Evolutionary conservation across 1,139 yeast species (phyloP), one percentile per base, ranked within the genome.

Genomic region (Kodamaea sp.): DNA sequence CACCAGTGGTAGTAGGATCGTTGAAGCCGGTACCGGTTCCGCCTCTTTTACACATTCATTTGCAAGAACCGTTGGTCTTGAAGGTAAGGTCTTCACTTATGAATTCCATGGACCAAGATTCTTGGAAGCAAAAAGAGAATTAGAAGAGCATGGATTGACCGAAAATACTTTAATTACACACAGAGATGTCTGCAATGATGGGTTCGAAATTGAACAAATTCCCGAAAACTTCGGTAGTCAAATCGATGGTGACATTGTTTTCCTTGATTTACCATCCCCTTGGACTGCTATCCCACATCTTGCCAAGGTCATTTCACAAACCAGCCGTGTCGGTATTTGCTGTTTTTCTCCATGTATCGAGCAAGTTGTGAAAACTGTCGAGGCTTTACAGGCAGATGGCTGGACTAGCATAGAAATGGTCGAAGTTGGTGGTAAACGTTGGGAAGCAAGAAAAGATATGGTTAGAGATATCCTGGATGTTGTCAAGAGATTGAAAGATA

Each of bases 271-370:
- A 37, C 99, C 99, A 1, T 83, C 96, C 5, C 98, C 99, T 4
- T 92, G 98, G 97, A 81, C 81, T 24, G 98, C 98, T 8, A 84
- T 94, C 41, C 89, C 90, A 6, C 84, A 85, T 58, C 65, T 92
- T 34, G 65, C 70, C 23, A 53, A 58, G 28, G 95, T 85, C 4
- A 72, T 87, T 12, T 65, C 84, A n/a, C 59, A 63, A 7, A 65
- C 65, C 22, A 67, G 72, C 42, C 67, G 73, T 32, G 84, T 80
- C 8, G 81, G 84, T 2, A 74, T 92, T 38, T 92, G 98, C 63
- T 92, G 97, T 60, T 92, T 92, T 58, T 86, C 96, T 27, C 99
- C 99, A 7, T 94, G 99, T 62, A 87, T 94, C 39, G 99, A 94
- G 62, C 99, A 94, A 65, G 98, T 94, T 3, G 83, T 83, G 42